phyloP scores from a whole-genome alignment of 2,329 filamentous ascomycete genomes.

The Pyrenophora tritici-repentis region DNA sequence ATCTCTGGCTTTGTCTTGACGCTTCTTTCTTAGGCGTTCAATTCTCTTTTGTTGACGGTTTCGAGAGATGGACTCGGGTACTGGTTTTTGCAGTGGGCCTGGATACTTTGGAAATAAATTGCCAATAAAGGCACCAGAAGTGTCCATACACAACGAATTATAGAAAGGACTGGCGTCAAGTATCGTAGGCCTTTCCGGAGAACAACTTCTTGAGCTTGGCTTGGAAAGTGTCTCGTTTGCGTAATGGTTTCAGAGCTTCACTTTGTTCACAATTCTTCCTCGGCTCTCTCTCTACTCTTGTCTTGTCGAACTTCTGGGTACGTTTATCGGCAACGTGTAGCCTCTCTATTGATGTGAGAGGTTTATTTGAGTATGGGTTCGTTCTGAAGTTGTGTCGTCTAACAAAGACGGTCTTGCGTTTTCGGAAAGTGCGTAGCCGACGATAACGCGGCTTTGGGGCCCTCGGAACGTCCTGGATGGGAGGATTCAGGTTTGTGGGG shows the following conservation, averaged over 20 bases:
- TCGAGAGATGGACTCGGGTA: too few relatives aligned
- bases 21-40: neutral
- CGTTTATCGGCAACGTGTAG: slow-evolving; percentile 11
- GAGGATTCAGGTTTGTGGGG: neutral
- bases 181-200: neutral
- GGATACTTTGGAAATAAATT: too few relatives aligned
- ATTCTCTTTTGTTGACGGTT: neutral
- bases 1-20: neutral
- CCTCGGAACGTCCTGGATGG: neutral
- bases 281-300: neutral
- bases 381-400: neutral
- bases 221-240: slow-evolving; percentile 1
- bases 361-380: neutral
- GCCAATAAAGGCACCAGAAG: too few relatives aligned
- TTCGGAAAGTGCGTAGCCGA: neutral
- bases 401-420: neutral
- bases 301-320: slow-evolving; percentile 11
- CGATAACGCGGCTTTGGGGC: neutral
- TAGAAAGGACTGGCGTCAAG: neutral
- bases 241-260: neutral
- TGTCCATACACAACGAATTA: too few relatives aligned
- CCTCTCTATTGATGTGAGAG: slow-evolving; percentile 8
- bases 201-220: slow-evolving; percentile 5
- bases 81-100: too few relatives aligned
- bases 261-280: neutral